Evolutionary conservation across 495 filamentous ascomycete genomes (phyloP).

Genomic region (Aspergillus baeticus): DNA sequence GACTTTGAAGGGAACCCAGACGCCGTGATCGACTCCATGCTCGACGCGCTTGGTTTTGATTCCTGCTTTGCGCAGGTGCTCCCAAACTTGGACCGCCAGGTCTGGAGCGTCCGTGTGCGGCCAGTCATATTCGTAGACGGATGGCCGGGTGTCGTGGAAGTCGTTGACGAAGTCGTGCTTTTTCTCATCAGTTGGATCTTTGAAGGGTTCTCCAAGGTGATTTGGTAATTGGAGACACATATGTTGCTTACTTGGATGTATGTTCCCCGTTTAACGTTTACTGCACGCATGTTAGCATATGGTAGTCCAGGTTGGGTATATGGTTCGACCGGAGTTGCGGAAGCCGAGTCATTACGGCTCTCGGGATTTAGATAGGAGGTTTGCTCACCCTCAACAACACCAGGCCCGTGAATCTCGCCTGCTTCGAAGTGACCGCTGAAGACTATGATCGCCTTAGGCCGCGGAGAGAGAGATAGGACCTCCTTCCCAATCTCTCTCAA

Average conservation of each 20-base stretch:
- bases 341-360: too few species aligned
- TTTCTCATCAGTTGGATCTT: neutral
- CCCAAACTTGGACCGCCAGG: neutral
- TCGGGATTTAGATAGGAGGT: too few species aligned
- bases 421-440: neutral
- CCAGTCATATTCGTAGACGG: neutral
- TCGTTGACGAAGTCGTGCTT: neutral
- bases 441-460: neutral
- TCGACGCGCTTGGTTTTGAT: neutral
- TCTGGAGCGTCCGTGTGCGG: neutral
- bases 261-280: neutral
- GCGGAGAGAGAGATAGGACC: neutral
- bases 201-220: too few species aligned
- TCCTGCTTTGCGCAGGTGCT: neutral
- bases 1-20: neutral
- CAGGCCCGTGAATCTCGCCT: neutral
- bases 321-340: too few species aligned
- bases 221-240: neutral
- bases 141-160: neutral
- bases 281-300: neutral
- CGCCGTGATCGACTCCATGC: neutral
- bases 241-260: neutral
- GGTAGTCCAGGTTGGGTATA: neutral
- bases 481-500: neutral
- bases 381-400: neutral